Evolutionary conservation across 176 grass and related monocot species (phyloP).

Genomic region (Pharus latifolius): DNA sequence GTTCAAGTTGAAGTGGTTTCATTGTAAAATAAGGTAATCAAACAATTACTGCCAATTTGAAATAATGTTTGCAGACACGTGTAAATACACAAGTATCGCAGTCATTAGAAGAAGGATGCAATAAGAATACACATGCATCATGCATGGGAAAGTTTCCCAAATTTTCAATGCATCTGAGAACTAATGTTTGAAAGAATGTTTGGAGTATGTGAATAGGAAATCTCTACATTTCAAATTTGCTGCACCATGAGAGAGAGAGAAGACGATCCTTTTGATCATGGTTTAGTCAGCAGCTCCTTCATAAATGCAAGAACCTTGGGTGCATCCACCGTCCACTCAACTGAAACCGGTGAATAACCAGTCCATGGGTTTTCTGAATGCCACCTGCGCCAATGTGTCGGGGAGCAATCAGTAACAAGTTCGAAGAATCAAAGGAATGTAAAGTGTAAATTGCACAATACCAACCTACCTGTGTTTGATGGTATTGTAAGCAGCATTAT

Average conservation of each 20-base stretch:
- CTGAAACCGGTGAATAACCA: conserved; percentile 48
- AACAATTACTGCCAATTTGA: too few relatives aligned
- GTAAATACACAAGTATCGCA: too few relatives aligned
- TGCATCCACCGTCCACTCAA: conserved; percentile 79
- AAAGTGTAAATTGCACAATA: not conserved
- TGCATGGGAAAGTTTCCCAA: not conserved
- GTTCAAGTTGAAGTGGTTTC: too few relatives aligned
- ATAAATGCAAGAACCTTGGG: conserved; percentile 41
- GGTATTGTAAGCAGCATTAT: too few relatives aligned
- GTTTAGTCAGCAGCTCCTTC: conserved; percentile 48
- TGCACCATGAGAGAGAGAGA: not conserved
- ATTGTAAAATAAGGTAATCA: too few relatives aligned
- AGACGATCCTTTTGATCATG: conserved; percentile 1
- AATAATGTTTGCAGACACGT: too few relatives aligned
- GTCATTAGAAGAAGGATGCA: too few relatives aligned
- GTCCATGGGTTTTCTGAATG: conserved; percentile 63
- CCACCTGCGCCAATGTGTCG: conserved; percentile 55
- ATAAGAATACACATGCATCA: not conserved
- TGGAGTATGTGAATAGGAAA: not conserved
- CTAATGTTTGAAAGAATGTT: not conserved
- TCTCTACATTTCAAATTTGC: not conserved
- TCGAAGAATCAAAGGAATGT: not conserved
- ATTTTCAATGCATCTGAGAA: not conserved
- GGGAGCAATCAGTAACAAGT: not conserved
- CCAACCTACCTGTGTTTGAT: too few relatives aligned